These are phyloP conservation scores for Penicillium griseofulvum DNA, from an alignment of 2,329 filamentous ascomycete genomes.

Conservation along the genomic window DNA sequence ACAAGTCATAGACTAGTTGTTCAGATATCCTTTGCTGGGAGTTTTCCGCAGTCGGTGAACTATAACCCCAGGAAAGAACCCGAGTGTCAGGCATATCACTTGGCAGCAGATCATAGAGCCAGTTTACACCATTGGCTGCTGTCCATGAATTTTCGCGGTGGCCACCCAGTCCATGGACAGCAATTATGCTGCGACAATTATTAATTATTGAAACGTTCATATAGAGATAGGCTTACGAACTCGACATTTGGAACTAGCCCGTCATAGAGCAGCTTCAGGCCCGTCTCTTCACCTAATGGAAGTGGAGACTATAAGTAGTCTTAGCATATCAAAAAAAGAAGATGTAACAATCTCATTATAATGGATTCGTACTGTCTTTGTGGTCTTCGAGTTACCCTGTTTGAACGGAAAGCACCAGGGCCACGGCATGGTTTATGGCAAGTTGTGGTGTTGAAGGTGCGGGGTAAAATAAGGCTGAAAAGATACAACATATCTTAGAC, in stretches of 20 bases:
- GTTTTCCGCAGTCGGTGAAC: conserved; percentile 6
- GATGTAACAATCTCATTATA: background rate
- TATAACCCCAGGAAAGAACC: conserved; percentile 24
- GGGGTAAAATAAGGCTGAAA: background rate
- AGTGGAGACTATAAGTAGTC: background rate
- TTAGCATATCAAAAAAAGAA: background rate
- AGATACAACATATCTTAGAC: background rate
- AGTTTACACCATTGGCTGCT: conserved; percentile 15
- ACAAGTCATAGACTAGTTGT: conserved; percentile 8
- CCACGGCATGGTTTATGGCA: background rate
- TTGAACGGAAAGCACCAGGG: background rate
- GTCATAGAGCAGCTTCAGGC: conserved; percentile 10
- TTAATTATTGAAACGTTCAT: background rate
- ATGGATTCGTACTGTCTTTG: background rate
- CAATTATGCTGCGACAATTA: conserved; percentile 12
- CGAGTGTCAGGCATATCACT: conserved; percentile 9
- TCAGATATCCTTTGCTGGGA: conserved; percentile 3
- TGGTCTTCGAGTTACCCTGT: background rate
- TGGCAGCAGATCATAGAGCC: conserved; percentile 20
- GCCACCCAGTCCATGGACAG: conserved; percentile 24
- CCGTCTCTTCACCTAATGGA: background rate
- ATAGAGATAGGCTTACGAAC: conserved; percentile 7
- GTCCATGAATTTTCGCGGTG: conserved; percentile 26
- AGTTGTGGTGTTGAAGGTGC: background rate
- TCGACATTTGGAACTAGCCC: conserved; percentile 5